phyloP scores from a whole-genome alignment of 805 yeast genomes.

The Teunomyces tritomae region DNA sequence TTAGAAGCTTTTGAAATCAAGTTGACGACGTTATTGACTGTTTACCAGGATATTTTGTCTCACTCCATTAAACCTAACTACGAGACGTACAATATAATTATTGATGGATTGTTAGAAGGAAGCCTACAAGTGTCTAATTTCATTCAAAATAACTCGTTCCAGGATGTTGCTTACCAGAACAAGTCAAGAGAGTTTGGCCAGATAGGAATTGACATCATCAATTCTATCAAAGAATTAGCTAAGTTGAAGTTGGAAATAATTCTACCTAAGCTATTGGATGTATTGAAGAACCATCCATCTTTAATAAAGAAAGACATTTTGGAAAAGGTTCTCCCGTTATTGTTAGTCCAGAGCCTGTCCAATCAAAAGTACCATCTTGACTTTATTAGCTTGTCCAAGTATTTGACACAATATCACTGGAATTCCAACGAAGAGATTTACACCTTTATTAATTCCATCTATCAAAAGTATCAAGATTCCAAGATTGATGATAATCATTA shows the following conservation, averaged over 20 bases:
- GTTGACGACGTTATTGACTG: conserved; percentile 59
- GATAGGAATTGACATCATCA: conserved; percentile 43
- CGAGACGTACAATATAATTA: conserved; percentile 49
- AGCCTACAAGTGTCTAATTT: conserved; percentile 23
- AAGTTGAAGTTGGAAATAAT: conserved; percentile 30
- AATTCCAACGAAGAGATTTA: conserved; percentile 18
- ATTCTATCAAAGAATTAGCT: conserved; percentile 42
- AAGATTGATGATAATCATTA: conserved; percentile 36
- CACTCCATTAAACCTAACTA: conserved; percentile 51
- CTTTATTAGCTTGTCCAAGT: conserved; percentile 20
- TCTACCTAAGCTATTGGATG: conserved; percentile 35
- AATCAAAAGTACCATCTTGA: background rate
- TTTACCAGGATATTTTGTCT: conserved; percentile 62
- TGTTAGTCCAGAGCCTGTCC: background rate
- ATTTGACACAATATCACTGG: conserved; percentile 14
- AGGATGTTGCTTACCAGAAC: conserved; percentile 8
- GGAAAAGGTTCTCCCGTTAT: conserved; percentile 12
- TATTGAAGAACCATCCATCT: conserved; percentile 27
- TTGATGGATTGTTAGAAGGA: conserved; percentile 51
- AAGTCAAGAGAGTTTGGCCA: conserved; percentile 45
- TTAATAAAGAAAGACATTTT: conserved; percentile 20
- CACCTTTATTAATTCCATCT: conserved; percentile 25
- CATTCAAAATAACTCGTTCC: conserved; percentile 3
- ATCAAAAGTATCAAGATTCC: conserved; percentile 30
- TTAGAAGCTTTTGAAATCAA: conserved; percentile 51